Evolutionary conservation across 306 rosid species (phyloP).

Genomic region (Cucurbita pepo): DNA sequence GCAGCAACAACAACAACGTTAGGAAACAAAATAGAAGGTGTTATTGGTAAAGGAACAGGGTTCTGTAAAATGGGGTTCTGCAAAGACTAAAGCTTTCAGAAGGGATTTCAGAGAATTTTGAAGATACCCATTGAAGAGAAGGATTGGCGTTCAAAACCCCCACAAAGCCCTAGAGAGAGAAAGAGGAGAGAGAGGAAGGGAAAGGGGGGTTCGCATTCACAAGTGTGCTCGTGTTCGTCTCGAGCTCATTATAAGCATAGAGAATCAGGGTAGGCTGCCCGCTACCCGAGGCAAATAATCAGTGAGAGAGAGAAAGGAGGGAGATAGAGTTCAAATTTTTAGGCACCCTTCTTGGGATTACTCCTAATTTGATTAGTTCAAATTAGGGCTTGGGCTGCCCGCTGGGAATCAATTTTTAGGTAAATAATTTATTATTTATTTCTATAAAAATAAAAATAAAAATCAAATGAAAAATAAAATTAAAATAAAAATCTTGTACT

Average conservation of each 20-base stretch:
- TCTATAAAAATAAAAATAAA: neutral
- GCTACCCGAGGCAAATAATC: constrained; percentile 6
- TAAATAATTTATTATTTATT: neutral
- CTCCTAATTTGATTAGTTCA: neutral
- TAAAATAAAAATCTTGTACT: neutral
- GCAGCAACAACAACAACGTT: neutral
- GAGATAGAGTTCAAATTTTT: constrained; percentile 11
- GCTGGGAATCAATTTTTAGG: neutral
- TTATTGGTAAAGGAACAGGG: neutral
- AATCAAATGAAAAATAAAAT: neutral
- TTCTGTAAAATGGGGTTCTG: neutral
- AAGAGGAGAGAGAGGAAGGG: neutral
- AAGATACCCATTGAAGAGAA: neutral
- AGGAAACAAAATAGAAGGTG: neutral
- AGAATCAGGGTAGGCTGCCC: constrained; percentile 6
- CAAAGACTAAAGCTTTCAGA: neutral
- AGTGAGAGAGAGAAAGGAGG: constrained; percentile 2
- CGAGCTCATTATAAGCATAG: neutral
- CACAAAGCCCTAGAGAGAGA: constrained; percentile 7
- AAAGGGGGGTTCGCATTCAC: neutral
- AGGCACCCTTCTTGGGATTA: constrained; percentile 4
- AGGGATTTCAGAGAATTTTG: neutral
- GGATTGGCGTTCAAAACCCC: neutral
- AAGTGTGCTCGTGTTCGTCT: neutral
- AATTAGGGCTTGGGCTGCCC: neutral